Percentiles rank a stretch among this genome's conserved stretches.
These are phyloP conservation scores for Hypoxylon lenormandii DNA, from an alignment of 495 filamentous ascomycete genomes.

Conservation along the genomic window DNA sequence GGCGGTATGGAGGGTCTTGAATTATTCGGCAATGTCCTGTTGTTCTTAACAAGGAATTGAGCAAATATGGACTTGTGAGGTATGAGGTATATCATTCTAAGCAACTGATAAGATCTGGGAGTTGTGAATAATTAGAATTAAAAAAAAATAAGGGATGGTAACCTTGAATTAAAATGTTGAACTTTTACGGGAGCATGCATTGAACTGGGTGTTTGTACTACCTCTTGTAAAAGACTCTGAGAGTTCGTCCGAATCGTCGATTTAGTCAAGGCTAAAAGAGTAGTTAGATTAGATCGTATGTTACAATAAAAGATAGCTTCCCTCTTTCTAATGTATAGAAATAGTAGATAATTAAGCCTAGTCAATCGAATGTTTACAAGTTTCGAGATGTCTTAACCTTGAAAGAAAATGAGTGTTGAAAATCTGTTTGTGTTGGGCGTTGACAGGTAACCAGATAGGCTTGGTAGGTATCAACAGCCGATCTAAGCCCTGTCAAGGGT, in stretches of 20 bases:
- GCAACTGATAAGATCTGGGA: too few species aligned
- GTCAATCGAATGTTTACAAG: not conserved
- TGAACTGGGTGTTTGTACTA: constrained; percentile 34
- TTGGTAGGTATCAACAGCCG: constrained; percentile 21
- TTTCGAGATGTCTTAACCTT: not conserved
- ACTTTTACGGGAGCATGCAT: constrained; percentile 25
- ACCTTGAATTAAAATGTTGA: not conserved
- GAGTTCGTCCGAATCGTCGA: constrained; percentile 9
- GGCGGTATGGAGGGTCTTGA: constrained; percentile 9
- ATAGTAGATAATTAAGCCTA: not conserved
- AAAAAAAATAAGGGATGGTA: too few species aligned
- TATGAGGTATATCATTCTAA: too few species aligned
- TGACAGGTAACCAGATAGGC: constrained; percentile 3
- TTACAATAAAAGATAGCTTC: too few species aligned
- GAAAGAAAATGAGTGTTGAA: not conserved
- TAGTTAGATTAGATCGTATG: too few species aligned
- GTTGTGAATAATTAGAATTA: too few species aligned
- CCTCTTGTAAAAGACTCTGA: constrained; percentile 20
- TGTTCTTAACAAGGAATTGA: too few species aligned
- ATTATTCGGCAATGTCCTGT: constrained; percentile 13
- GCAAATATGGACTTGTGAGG: too few species aligned
- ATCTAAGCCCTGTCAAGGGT: constrained; percentile 28
- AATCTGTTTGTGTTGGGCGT: not conserved
- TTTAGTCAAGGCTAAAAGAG: too few species aligned
- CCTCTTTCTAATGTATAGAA: too few species aligned